Conservation (phyloP, 208 protist species). For the Crithidia thermophila region DNA sequence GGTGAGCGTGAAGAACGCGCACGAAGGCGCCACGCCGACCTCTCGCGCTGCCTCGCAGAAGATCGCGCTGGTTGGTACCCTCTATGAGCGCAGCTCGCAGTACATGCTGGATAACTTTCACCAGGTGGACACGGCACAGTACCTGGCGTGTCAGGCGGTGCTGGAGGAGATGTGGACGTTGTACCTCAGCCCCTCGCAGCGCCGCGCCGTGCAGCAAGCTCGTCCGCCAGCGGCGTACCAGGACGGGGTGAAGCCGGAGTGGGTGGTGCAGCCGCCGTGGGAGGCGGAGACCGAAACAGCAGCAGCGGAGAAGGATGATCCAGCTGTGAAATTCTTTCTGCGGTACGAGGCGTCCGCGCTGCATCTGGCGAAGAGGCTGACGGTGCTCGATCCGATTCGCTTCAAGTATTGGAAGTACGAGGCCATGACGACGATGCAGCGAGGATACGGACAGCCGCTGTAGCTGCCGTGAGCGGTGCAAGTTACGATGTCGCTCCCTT, state of each 20-base stretch:
- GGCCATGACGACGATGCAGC: slow-evolving; percentile 49
- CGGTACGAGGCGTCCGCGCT: slow-evolving; percentile 54
- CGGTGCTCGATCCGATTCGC: slow-evolving; percentile 54
- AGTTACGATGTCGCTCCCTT: background rate
- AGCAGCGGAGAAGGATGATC: background rate
- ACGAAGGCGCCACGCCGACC: background rate
- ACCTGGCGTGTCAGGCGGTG: slow-evolving; percentile 46
- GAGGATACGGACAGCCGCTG: slow-evolving; percentile 40
- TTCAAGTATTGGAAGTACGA: slow-evolving; percentile 81
- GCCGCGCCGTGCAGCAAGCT: slow-evolving; percentile 16
- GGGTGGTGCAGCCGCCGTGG: slow-evolving; percentile 13
- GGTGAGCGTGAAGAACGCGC: too few relatives aligned
- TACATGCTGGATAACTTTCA: slow-evolving; percentile 72
- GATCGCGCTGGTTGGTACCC: slow-evolving; percentile 15
- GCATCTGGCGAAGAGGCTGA: slow-evolving; percentile 55
- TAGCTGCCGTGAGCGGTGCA: background rate
- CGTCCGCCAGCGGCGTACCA: slow-evolving; percentile 48
- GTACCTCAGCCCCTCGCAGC: slow-evolving; percentile 42
- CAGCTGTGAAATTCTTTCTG: slow-evolving; percentile 33
- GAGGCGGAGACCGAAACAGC: background rate
- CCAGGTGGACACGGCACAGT: slow-evolving; percentile 55
- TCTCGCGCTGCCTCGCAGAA: slow-evolving; percentile 1
- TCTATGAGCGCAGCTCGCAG: slow-evolving; percentile 44
- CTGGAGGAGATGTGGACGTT: slow-evolving; percentile 66
- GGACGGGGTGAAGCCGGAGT: slow-evolving; percentile 31